Conservation (phyloP, 208 protist species). For the Trypanosomatidae sp. region DNA sequence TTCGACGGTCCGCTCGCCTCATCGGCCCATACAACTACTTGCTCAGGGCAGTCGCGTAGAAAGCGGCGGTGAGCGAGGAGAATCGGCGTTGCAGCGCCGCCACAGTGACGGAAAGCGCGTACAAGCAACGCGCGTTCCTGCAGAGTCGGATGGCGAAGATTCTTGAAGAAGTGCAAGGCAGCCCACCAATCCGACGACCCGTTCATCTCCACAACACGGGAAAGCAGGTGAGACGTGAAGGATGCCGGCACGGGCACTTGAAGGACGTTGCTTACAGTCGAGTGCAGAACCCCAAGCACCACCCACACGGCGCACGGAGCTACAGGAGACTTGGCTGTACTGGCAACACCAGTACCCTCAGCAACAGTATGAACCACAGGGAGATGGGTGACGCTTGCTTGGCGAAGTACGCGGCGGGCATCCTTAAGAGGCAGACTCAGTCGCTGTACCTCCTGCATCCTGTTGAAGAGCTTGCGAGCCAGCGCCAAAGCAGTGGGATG, state of each 20-base stretch:
- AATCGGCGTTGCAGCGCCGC: constrained; percentile 24
- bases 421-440: constrained; percentile 18
- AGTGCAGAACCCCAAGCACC: constrained; percentile 42
- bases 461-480: constrained; percentile 20
- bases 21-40: constrained; percentile 67
- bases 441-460: constrained; percentile 25
- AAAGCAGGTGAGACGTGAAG: constrained; percentile 42
- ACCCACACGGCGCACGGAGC: constrained; percentile 14
- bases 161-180: constrained; percentile 58
- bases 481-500: constrained; percentile 5
- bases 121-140: constrained; percentile 56
- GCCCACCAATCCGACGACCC: constrained; percentile 33
- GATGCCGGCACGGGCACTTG: constrained; percentile 54
- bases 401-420: constrained; percentile 10
- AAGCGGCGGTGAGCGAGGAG: constrained; percentile 43
- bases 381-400: background rate
- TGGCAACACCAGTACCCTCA: background rate
- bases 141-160: constrained; percentile 43
- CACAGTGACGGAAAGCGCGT: constrained; percentile 30
- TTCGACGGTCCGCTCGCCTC: constrained; percentile 18
- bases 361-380: background rate
- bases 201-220: constrained; percentile 16
- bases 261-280: constrained; percentile 25
- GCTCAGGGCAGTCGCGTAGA: constrained; percentile 43
- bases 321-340: background rate